phyloP scores from a whole-genome alignment of 768 basidiomycete species.

The Calocybe gangraenosa region DNA sequence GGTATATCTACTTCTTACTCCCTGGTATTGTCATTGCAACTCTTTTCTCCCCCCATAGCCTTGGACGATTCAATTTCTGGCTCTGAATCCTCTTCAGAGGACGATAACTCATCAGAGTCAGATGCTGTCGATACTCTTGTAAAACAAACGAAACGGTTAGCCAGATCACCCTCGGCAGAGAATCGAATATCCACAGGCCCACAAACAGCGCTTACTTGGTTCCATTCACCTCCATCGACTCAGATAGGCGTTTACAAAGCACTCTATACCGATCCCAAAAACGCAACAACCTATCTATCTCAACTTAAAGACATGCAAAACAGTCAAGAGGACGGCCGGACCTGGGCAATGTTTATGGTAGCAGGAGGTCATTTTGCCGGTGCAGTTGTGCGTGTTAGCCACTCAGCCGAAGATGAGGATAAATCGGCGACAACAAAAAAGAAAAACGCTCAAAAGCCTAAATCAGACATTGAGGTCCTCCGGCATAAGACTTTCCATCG shows the following conservation, averaged over 20 bases:
- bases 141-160: slow-evolving; percentile 47
- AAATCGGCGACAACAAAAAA: slow-evolving; percentile 39
- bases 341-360: slow-evolving; percentile 94
- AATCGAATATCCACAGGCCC: slow-evolving; percentile 24
- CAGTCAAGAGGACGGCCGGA: slow-evolving; percentile 51
- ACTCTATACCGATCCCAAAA: slow-evolving; percentile 54
- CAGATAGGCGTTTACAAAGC: slow-evolving; percentile 88
- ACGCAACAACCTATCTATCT: slow-evolving; percentile 46
- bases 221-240: slow-evolving; percentile 80
- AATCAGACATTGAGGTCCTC: slow-evolving; percentile 77
- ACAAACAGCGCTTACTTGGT: slow-evolving; percentile 81
- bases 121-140: slow-evolving; percentile 69
- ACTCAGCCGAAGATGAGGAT: slow-evolving; percentile 40
- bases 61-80: slow-evolving; percentile 90
- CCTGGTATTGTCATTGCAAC: neutral
- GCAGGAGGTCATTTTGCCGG: slow-evolving; percentile 99
- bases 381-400: slow-evolving; percentile 72
- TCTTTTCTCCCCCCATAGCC: slow-evolving; percentile 31
- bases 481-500: slow-evolving; percentile 96
- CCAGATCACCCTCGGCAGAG: slow-evolving; percentile 45
- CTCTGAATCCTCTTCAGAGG: slow-evolving; percentile 71
- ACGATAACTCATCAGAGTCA: slow-evolving; percentile 50
- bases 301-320: slow-evolving; percentile 66
- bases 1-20: slow-evolving; percentile 36
- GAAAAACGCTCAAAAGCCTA: slow-evolving; percentile 60